Percentiles rank a stretch among this genome's conserved stretches.
phyloP scores from a whole-genome alignment of 352 stramenopile species.

The Phytophthora megakarya region DNA sequence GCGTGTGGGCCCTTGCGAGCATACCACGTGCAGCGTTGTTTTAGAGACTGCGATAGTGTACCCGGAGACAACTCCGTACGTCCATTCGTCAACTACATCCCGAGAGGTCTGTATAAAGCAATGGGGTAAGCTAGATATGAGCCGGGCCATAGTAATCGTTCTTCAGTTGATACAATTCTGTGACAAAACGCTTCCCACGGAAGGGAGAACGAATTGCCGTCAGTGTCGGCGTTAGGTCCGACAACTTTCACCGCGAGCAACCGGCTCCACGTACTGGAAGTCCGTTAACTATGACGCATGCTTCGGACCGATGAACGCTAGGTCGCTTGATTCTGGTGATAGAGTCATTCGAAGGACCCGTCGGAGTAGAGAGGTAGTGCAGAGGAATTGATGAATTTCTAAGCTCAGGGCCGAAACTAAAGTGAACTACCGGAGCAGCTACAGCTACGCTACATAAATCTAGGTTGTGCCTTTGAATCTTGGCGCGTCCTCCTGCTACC shows the following conservation, averaged over 20 bases:
- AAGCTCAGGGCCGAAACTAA: too few species aligned
- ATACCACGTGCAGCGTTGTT: background rate
- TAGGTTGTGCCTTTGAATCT: too few species aligned
- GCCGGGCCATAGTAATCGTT: too few species aligned
- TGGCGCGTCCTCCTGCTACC: slow-evolving; percentile 1
- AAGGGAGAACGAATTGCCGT: background rate
- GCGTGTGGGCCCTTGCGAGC: background rate
- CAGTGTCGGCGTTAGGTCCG: background rate
- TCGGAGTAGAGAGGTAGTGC: background rate
- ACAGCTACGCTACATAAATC: too few species aligned
- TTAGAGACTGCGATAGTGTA: background rate
- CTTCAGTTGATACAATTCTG: background rate
- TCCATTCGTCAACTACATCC: slow-evolving; percentile 1
- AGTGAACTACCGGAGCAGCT: too few species aligned
- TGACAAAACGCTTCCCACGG: background rate
- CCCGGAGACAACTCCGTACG: slow-evolving; percentile 2
- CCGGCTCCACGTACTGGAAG: slow-evolving; percentile 14
- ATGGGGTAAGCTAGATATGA: background rate
- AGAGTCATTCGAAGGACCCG: too few species aligned
- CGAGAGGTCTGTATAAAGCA: background rate
- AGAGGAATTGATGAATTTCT: too few species aligned
- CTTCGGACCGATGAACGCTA: background rate
- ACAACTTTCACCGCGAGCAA: background rate
- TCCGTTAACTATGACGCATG: background rate
- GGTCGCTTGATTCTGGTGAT: background rate